A percentile compares a stretch with the other conserved stretches of the same genome.
These are phyloP conservation scores for Hylodesmum podocarpum DNA, from an alignment of 306 rosid species.

Conservation along the genomic window DNA sequence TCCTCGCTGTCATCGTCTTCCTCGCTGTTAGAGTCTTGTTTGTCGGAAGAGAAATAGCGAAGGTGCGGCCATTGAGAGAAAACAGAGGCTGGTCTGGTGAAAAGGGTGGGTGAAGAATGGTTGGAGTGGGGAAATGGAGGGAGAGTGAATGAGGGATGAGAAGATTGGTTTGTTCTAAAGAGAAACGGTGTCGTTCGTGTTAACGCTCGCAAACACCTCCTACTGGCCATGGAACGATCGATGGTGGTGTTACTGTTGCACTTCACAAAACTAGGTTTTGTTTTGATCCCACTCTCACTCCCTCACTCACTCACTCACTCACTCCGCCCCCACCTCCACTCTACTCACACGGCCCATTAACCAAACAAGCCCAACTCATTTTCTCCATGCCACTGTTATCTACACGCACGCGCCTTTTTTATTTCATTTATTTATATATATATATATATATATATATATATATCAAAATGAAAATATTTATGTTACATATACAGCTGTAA, in stretches of 20 bases:
- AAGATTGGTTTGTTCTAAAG: slow-evolving; percentile 35
- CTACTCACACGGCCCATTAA: not conserved
- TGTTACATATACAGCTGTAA: too few relatives aligned
- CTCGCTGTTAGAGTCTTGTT: slow-evolving; percentile 22
- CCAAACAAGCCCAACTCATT: too few relatives aligned
- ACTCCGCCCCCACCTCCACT: not conserved
- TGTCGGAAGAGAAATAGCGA: slow-evolving; percentile 58
- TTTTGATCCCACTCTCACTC: not conserved
- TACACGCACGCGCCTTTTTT: too few relatives aligned
- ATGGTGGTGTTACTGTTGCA: not conserved
- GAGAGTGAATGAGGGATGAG: slow-evolving; percentile 31
- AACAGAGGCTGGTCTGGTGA: slow-evolving; percentile 23
- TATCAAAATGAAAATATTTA: too few relatives aligned
- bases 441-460: too few relatives aligned
- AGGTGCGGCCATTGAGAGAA: slow-evolving; percentile 36
- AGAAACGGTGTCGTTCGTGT: slow-evolving; percentile 48
- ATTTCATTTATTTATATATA: too few relatives aligned
- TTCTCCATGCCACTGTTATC: too few relatives aligned
- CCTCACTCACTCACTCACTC: not conserved
- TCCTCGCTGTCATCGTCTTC: slow-evolving; percentile 36
- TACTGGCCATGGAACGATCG: slow-evolving; percentile 76
- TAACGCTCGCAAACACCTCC: slow-evolving; percentile 62
- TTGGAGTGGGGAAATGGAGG: slow-evolving; percentile 28
- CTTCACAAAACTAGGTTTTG: slow-evolving; percentile 8
- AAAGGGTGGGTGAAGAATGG: slow-evolving; percentile 24